Conservation (phyloP, 805 yeast genomes). For the Saturnispora sekii region DNA sequence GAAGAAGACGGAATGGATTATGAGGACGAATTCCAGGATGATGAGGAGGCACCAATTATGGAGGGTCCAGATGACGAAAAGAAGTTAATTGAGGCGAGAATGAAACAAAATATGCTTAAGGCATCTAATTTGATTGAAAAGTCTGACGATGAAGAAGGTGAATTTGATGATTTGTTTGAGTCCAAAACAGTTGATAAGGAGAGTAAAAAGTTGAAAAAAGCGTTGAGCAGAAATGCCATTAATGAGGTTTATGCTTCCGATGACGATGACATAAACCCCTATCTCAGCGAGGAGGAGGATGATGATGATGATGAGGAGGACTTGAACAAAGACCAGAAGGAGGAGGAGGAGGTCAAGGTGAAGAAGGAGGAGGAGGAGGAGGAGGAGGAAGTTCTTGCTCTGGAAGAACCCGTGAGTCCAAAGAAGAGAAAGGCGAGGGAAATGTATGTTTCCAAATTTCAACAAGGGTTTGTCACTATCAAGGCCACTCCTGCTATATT, state of each 20-base stretch:
- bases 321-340: no score
- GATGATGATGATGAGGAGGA: slow-evolving; percentile 50
- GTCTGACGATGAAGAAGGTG: slow-evolving; percentile 55
- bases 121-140: slow-evolving; percentile 62
- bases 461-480: slow-evolving; percentile 48
- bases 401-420: not conserved
- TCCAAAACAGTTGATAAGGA: slow-evolving; percentile 74
- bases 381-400: slow-evolving; percentile 5
- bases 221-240: slow-evolving; percentile 76
- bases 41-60: slow-evolving; percentile 96
- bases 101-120: slow-evolving; percentile 74
- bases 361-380: slow-evolving; percentile 23
- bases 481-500: slow-evolving; percentile 56
- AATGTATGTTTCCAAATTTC: slow-evolving; percentile 32
- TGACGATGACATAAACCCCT: slow-evolving; percentile 66
- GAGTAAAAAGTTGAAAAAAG: slow-evolving; percentile 77
- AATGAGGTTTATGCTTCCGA: slow-evolving; percentile 83
- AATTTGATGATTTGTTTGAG: slow-evolving; percentile 62
- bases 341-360: slow-evolving; percentile 22
- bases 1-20: slow-evolving; percentile 81
- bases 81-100: slow-evolving; percentile 75
- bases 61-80: slow-evolving; percentile 95
- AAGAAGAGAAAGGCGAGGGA: slow-evolving; percentile 6
- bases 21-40: slow-evolving; percentile 97
- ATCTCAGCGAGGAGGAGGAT: slow-evolving; percentile 58